These are phyloP conservation scores for Candida ovalis DNA, from an alignment of 805 yeast species.

Conservation along the genomic window DNA sequence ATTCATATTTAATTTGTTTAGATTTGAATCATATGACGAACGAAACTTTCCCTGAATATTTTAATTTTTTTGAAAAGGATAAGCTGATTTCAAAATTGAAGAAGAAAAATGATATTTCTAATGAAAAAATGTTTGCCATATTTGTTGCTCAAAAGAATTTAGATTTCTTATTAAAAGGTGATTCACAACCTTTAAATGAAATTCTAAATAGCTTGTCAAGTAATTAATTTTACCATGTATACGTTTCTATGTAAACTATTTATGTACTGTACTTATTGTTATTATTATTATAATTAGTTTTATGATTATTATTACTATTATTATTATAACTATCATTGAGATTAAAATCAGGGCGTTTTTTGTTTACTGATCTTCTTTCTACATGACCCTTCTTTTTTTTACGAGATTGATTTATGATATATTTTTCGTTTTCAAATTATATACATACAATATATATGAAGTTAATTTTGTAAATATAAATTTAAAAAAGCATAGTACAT, in stretches of 20 bases:
- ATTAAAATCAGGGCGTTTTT: too few relatives aligned
- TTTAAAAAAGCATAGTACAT: neutral
- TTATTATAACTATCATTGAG: too few relatives aligned
- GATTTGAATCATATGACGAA: conserved; percentile 11
- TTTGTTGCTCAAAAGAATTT: conserved; percentile 27
- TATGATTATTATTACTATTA: too few relatives aligned
- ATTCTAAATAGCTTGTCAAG: neutral
- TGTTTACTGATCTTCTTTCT: too few relatives aligned
- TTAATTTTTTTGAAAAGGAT: conserved; percentile 18
- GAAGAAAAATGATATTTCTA: conserved; percentile 7
- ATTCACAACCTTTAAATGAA: neutral
- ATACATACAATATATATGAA: neutral
- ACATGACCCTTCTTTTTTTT: too few relatives aligned
- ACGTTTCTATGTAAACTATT: neutral
- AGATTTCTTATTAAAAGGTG: conserved; percentile 7
- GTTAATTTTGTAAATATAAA: neutral
- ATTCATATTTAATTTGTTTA: conserved; percentile 50
- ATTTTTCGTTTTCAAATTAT: neutral
- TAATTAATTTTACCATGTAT: neutral
- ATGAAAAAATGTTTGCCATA: conserved; percentile 23
- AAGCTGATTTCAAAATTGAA: conserved; percentile 6
- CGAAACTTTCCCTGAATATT: conserved; percentile 16
- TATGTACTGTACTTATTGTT: neutral
- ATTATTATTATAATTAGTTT: neutral
- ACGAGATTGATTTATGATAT: conserved; percentile 2